Base-by-base conservation (phyloP, 148 eudicot genomes). In the Amaranthus palmeri region DNA sequence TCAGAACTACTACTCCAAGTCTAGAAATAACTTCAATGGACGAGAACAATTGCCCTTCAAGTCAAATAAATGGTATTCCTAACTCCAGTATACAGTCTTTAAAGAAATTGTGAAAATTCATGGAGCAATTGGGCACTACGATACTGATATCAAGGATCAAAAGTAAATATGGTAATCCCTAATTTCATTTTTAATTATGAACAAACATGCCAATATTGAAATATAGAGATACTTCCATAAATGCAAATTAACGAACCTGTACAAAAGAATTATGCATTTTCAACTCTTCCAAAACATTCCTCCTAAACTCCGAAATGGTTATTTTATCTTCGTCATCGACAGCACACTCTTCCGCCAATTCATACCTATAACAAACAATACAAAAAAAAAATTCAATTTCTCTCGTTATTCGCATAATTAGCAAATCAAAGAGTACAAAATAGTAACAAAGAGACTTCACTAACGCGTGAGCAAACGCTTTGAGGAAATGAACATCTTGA, bases 291-390 rank as follows among this genome's bases (percentile, higher is more conserved):
- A 88, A 62, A 58, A 86, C 88, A 51, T 63, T 77, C 72, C 76
- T 86, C 76, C 89, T 86, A 78, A 92, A 69, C 76, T 87, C 84
- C 47, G 73, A 52, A 51, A 96, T 88, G 55, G 81, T 90, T 47
- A 77, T 63, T 73, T 88, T 95, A 7, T 83, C 96, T 50, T 92
- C 99, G 64, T 92, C 99, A 44, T 96, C 99, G 67, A 92, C 99
- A 50, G 97, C 93, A 65, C 86, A 86, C 72, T 92, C 96, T 82
- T 87, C 93, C 54, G 97, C 97, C 84, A 87, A 73, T 80, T 90
- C 88, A 71, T 88, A 96, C 82, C 99, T 96, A 77, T 54, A 61
- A 42, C 17, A 54, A 51, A 46, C 69, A 25, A 25, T 25, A 25
- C 25, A 69, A 15, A n/a, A 44, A 40, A 53, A 0, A 3, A 60